Evolutionary conservation across 768 basidiomycete genomes (phyloP).

Genomic region (Tephrocybe sp.): DNA sequence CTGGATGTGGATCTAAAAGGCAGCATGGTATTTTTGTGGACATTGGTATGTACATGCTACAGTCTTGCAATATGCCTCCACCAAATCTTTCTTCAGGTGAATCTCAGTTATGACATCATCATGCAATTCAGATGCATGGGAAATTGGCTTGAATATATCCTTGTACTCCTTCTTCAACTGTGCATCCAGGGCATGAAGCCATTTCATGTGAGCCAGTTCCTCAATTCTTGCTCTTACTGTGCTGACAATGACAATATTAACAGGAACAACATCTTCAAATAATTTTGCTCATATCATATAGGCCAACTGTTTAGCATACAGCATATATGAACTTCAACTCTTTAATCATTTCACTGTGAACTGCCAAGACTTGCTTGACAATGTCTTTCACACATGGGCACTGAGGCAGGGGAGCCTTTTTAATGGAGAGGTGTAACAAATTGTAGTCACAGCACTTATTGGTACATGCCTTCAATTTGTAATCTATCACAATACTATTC

Average conservation of each 20-base stretch:
- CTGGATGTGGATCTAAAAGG: background rate
- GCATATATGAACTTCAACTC: background rate
- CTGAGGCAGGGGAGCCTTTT: background rate
- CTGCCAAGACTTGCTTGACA: background rate
- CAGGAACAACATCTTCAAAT: background rate
- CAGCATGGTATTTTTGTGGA: slow-evolving; percentile 16
- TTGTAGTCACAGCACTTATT: background rate
- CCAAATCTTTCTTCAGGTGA: slow-evolving; percentile 20
- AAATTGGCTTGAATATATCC: background rate
- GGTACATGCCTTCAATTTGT: background rate
- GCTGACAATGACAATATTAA: no score
- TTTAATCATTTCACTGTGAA: background rate
- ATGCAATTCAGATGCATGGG: background rate
- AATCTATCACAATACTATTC: slow-evolving; percentile 22
- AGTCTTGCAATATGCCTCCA: slow-evolving; percentile 5
- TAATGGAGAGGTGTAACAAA: background rate
- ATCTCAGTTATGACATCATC: slow-evolving; percentile 23
- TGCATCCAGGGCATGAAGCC: background rate
- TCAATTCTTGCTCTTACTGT: no score
- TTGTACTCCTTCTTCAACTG: background rate
- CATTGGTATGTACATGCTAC: slow-evolving; percentile 9
- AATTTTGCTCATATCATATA: background rate
- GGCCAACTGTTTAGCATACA: background rate
- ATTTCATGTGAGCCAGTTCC: no score
- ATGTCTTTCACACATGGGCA: background rate